Evolutionary conservation across 495 filamentous ascomycete species (phyloP).

Genomic region (Aspergillus asperescens): DNA sequence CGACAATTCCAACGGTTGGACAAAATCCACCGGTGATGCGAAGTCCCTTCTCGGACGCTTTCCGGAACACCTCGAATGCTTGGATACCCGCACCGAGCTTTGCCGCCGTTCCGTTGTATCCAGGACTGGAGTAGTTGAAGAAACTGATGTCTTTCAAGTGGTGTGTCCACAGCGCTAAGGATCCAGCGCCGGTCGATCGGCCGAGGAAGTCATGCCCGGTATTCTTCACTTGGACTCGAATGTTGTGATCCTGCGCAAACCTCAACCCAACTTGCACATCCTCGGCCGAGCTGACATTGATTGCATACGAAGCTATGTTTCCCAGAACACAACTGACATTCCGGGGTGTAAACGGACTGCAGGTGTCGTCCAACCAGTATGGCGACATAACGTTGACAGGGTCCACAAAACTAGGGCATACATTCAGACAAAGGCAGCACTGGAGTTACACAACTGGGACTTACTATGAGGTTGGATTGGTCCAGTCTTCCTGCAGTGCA

Average conservation of each 20-base stretch:
- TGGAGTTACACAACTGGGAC: neutral
- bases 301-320: neutral
- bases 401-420: neutral
- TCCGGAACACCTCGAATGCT: slow-evolving; percentile 38
- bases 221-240: slow-evolving; percentile 44
- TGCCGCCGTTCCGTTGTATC: slow-evolving; percentile 46
- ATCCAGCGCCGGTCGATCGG: slow-evolving; percentile 38
- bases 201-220: slow-evolving; percentile 54
- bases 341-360: neutral
- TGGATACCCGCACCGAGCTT: slow-evolving; percentile 51
- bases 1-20: slow-evolving; percentile 26
- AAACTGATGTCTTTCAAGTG: slow-evolving; percentile 37
- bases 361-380: neutral
- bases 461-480: neutral
- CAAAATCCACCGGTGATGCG: slow-evolving; percentile 19
- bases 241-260: slow-evolving; percentile 16
- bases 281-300: neutral
- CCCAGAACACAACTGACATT: neutral
- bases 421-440: neutral
- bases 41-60: slow-evolving; percentile 22
- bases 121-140: slow-evolving; percentile 26
- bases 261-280: neutral
- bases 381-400: neutral
- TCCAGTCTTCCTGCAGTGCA: neutral
- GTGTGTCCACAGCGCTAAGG: slow-evolving; percentile 49